A percentile compares a stretch with the other conserved stretches of the same genome.
These are phyloP conservation scores for Sarocladium strictum DNA, from an alignment of 2,329 filamentous ascomycete species.

Conservation along the genomic window DNA sequence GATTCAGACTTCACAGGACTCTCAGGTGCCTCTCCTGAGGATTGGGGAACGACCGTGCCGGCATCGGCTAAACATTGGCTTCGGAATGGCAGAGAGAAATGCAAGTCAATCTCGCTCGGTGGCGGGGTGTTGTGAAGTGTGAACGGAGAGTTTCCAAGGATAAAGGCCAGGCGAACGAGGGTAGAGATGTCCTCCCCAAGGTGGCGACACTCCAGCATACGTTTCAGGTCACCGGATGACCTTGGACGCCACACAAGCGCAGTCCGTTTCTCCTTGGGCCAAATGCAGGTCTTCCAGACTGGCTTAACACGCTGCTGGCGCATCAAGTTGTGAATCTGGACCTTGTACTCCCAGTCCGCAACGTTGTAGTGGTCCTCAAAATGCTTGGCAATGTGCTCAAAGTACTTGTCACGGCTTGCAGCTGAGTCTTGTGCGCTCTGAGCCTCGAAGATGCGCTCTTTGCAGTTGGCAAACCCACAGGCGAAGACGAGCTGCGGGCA, in stretches of 20 bases:
- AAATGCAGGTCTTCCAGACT: constrained; percentile 39
- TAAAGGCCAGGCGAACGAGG: constrained; percentile 37
- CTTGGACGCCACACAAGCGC: constrained; percentile 34
- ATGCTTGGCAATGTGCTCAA: constrained; percentile 41
- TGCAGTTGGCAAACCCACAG: constrained; percentile 36
- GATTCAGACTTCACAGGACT: constrained; percentile 12
- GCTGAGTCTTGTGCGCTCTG: constrained; percentile 28
- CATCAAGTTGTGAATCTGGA: constrained; percentile 38
- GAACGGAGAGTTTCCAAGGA: constrained; percentile 35
- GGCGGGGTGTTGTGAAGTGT: constrained; percentile 29
- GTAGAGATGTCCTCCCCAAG: constrained; percentile 33
- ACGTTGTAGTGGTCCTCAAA: constrained; percentile 37
- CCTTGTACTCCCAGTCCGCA: constrained; percentile 36
- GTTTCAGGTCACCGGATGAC: constrained; percentile 36
- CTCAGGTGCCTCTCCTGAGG: neutral
- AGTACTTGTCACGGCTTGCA: constrained; percentile 35
- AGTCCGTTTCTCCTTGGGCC: constrained; percentile 37
- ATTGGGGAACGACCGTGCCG: neutral
- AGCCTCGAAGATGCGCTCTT: constrained; percentile 37
- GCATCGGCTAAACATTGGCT: constrained; percentile 28
- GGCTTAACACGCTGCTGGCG: constrained; percentile 36
- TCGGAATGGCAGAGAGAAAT: constrained; percentile 31
- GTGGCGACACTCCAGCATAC: constrained; percentile 38
- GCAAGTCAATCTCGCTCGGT: constrained; percentile 31
- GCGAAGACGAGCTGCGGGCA: constrained; percentile 39